Evolutionary conservation across 768 basidiomycete genomes (phyloP).

Genomic region (Xerocomus spinulosus): DNA sequence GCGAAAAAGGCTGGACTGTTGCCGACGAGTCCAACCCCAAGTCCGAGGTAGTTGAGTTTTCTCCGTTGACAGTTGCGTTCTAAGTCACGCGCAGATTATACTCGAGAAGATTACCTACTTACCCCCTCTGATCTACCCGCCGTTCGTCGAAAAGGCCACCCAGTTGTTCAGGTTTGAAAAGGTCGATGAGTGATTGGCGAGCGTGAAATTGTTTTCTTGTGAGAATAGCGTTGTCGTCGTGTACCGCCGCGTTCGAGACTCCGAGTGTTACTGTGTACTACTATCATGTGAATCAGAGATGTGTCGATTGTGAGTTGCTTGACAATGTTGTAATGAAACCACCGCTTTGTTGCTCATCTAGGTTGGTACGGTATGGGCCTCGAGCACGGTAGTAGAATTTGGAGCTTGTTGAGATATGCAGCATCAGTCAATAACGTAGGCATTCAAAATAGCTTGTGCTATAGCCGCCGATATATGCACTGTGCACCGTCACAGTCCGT

Average conservation of each 20-base stretch:
- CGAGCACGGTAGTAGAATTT: too few species aligned
- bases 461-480: too few species aligned
- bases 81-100: neutral
- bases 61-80: neutral
- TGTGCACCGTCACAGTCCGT: too few species aligned
- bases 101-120: neutral
- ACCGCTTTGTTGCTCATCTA: too few species aligned
- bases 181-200: neutral
- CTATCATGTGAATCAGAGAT: neutral
- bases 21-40: neutral
- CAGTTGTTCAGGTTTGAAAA: neutral
- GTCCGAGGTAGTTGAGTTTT: neutral
- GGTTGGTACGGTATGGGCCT: too few species aligned
- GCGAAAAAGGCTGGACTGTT: neutral
- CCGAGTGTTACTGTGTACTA: neutral
- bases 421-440: too few species aligned
- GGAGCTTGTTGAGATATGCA: too few species aligned
- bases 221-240: too few species aligned
- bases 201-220: neutral
- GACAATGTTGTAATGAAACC: too few species aligned
- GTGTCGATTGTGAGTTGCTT: neutral
- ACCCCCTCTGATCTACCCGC: neutral
- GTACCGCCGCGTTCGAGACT: too few species aligned
- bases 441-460: too few species aligned
- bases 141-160: neutral